Base-by-base conservation (phyloP, 805 yeast species). In the Maudiozyma pseudohumilis region DNA sequence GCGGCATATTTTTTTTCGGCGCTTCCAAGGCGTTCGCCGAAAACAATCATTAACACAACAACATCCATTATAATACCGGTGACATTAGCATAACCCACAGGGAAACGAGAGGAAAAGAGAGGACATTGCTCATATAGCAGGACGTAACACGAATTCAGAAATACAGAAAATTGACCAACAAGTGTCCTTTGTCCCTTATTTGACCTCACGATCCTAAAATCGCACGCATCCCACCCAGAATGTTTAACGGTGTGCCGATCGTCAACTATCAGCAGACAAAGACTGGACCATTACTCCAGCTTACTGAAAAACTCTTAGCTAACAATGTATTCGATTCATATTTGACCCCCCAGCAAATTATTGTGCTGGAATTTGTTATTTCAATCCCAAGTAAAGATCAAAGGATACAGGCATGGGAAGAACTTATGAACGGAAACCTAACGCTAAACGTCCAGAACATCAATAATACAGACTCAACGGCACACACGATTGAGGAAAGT, bases 311-410 rank as follows among this genome's bases (percentile, higher is more conserved):
- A 38, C 43, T 69, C 16, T 64, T 59, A 39, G 41, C 50, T 19
- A 54, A 61, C 8, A 66, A 69, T 5, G 56, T 59, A 15, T 71
- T 74, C 45, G 69, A 67, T 36, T 63, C 68, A 33, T 71, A 67
- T 48, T 56, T 77, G 41, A 71, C 76, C 9, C 64, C 72, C n/a
- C 74, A 70, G 40, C 83, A 77, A 50, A 64, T 68, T 45, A 63
- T 69, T 36, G 66, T 77, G 1, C 54, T 77, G 29, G 67, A 66
- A 29, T 53, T 63, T 36, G 56, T 77, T 3, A 54, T 77, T 13
- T 56, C 62, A n/a, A 49, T 61, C 21, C 49, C 56, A 21, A 54
- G 49, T 38, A 22, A 43, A 18, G 48, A 42, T 8, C 44, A 38
- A 17, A 50, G 42, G 30, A 40, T 52, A 13, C 56, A 49, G 16